Evolutionary conservation across 306 rosid species (phyloP).

Genomic region (Hippophae gyantsensis): DNA sequence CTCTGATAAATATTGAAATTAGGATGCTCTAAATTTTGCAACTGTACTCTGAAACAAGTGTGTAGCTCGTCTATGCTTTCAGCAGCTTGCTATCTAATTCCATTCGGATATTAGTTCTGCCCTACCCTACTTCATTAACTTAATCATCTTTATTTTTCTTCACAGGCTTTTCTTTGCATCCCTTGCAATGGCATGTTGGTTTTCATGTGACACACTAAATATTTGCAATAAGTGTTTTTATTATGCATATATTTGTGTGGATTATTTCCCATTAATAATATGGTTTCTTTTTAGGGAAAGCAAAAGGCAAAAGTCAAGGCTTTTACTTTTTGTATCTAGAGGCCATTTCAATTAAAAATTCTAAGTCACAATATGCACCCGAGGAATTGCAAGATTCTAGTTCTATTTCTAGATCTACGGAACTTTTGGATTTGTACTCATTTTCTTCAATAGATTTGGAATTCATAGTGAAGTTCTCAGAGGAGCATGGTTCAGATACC

Average conservation of each 20-base stretch:
- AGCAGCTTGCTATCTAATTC: neutral
- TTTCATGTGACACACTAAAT: neutral
- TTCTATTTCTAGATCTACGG: slow-evolving; percentile 50
- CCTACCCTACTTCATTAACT: neutral
- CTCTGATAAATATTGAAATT: no score
- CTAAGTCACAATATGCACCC: slow-evolving; percentile 57
- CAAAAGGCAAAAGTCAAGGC: slow-evolving; percentile 78
- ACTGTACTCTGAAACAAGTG: neutral
- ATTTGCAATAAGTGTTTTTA: no score
- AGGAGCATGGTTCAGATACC: slow-evolving; percentile 70
- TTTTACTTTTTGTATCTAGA: slow-evolving; percentile 86
- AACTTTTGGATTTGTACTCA: slow-evolving; percentile 60
- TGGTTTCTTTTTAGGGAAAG: slow-evolving; percentile 52
- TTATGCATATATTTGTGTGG: neutral
- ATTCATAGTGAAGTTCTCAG: slow-evolving; percentile 63
- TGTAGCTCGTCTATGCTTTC: neutral
- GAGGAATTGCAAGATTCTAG: slow-evolving; percentile 54
- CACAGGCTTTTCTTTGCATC: no score
- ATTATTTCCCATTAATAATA: slow-evolving; percentile 17
- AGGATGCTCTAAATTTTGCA: no score
- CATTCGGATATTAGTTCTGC: neutral
- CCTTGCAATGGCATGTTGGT: neutral
- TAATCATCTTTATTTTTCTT: no score
- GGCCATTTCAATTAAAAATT: slow-evolving; percentile 71
- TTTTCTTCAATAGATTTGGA: slow-evolving; percentile 86